Conservation (phyloP, 73 alveolate species). For the Blepharisma japonicum region DNA sequence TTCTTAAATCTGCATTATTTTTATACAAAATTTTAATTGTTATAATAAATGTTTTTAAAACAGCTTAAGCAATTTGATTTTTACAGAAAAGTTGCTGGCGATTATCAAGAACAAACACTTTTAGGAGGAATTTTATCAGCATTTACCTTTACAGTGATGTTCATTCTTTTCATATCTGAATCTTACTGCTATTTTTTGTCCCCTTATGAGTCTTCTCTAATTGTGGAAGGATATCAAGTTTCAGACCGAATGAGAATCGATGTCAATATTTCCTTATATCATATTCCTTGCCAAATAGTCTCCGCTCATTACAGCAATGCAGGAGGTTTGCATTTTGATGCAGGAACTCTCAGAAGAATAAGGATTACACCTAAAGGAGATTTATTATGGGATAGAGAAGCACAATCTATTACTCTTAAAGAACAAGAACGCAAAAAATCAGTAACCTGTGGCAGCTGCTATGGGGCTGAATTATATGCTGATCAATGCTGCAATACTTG, state of each 20-base stretch:
- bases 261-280: neutral
- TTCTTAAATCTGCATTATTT: too few relatives aligned
- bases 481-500: slow-evolving; percentile 28
- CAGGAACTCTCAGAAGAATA: neutral
- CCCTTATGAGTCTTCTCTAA: neutral
- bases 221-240: neutral
- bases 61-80: neutral
- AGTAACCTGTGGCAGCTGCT: slow-evolving; percentile 14
- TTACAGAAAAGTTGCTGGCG: neutral
- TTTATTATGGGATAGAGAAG: neutral
- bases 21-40: too few relatives aligned
- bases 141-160: neutral
- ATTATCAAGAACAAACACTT: neutral
- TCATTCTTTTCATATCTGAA: slow-evolving; percentile 16
- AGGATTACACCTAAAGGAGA: neutral
- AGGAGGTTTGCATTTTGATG: neutral
- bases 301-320: neutral
- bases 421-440: slow-evolving; percentile 1
- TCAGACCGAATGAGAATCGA: slow-evolving; percentile 13
- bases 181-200: neutral
- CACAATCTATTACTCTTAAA: neutral
- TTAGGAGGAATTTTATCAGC: slow-evolving; percentile 8
- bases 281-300: slow-evolving; percentile 5
- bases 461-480: slow-evolving; percentile 21
- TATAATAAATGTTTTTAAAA: too few relatives aligned